Evolutionary conservation across 192 early-diverging fungal genomes (phyloP).

Genomic region (Coemansia umbellata): DNA sequence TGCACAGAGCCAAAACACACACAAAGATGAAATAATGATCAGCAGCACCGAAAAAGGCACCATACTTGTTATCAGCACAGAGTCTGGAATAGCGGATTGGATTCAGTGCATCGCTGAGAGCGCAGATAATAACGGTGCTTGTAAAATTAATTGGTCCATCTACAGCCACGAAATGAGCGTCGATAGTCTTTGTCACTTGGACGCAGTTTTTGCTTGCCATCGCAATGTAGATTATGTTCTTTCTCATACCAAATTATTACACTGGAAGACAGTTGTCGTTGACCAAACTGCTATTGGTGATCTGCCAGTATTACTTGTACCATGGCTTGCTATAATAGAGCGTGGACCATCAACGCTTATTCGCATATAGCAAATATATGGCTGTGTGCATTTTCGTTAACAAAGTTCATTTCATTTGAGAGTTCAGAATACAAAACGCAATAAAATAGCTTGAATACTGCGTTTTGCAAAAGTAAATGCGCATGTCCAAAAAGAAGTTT

Average conservation of each 20-base stretch:
- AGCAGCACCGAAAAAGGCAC: neutral
- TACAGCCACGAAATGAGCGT: neutral
- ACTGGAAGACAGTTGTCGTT: neutral
- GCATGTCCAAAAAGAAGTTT: too few relatives aligned
- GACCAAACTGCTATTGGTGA: neutral
- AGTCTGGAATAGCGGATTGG: conserved; percentile 19
- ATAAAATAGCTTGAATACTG: too few relatives aligned
- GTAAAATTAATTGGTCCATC: neutral
- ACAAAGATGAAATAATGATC: neutral
- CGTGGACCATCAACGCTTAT: neutral
- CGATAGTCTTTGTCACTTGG: neutral
- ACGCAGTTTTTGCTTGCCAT: neutral
- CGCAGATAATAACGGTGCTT: neutral
- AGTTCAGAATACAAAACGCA: too few relatives aligned
- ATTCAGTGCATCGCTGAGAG: neutral
- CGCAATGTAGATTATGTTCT: neutral
- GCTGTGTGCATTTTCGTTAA: neutral
- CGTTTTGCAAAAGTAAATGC: too few relatives aligned
- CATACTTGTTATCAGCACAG: conserved; percentile 15
- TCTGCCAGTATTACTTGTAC: neutral
- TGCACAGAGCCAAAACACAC: neutral
- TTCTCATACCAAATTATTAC: neutral
- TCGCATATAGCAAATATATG: neutral
- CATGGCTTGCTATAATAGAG: neutral
- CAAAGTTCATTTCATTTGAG: neutral